Percentiles rank a stretch among this genome's conserved stretches.
Evolutionary conservation across 176 grass and related monocot genomes (phyloP).

Genomic region (Cymbopogon citratus): DNA sequence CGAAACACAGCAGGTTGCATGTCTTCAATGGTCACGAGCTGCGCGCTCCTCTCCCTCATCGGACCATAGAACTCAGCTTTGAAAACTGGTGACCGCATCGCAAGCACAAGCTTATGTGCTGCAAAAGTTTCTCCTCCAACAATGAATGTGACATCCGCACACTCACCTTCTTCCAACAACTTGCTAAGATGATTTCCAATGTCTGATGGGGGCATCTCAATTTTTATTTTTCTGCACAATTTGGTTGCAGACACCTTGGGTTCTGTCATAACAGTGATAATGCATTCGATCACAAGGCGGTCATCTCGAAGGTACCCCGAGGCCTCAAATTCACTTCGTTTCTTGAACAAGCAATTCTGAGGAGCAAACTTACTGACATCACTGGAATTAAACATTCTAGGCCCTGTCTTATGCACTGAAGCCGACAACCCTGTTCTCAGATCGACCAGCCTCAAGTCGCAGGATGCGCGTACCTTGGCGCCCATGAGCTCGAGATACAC

Average conservation of each 20-base stretch:
- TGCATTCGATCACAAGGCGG: not conserved
- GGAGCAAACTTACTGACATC: not conserved
- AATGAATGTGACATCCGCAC: not conserved
- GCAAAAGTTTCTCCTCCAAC: not conserved
- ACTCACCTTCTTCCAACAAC: not conserved
- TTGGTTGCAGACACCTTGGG: not conserved
- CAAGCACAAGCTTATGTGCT: not conserved
- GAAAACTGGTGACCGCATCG: not conserved
- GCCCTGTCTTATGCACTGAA: not conserved
- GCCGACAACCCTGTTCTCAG: not conserved
- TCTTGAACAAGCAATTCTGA: not conserved
- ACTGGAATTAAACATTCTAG: not conserved
- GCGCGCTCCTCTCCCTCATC: not conserved
- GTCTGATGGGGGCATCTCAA: not conserved
- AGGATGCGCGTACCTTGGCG: not conserved
- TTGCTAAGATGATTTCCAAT: not conserved
- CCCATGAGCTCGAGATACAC: not conserved
- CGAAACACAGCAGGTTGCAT: conserved; percentile 31
- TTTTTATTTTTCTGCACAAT: not conserved
- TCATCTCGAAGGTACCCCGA: not conserved
- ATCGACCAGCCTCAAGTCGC: not conserved
- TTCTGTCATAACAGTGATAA: not conserved
- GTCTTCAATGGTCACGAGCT: conserved; percentile 12
- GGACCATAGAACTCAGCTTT: not conserved
- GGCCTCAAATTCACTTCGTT: not conserved